phyloP scores from a whole-genome alignment of 768 basidiomycete species.

The Hericium erinaceus region DNA sequence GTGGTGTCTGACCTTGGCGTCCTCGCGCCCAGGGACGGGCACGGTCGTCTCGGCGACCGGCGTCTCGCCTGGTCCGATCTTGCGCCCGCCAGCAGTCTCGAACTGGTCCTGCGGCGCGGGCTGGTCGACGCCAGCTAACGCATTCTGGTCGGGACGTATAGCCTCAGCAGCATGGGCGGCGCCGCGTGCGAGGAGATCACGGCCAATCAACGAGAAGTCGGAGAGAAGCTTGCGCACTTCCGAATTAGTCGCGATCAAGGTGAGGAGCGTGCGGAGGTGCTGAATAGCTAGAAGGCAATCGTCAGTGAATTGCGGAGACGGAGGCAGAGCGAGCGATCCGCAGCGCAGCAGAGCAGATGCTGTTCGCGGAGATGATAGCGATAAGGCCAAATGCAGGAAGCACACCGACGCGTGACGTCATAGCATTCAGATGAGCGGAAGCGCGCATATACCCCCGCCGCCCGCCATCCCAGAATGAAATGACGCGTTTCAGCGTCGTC shows the following conservation, averaged over 20 bases:
- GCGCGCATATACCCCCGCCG: not conserved
- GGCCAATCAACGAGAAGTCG: constrained; percentile 69
- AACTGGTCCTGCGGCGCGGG: constrained; percentile 63
- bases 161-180: constrained; percentile 61
- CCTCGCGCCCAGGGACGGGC: constrained; percentile 26
- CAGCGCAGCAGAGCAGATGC: not conserved
- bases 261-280: constrained; percentile 82
- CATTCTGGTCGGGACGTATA: constrained; percentile 58
- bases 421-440: not conserved
- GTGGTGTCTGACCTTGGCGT: constrained; percentile 36
- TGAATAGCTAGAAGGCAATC: constrained; percentile 45
- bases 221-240: constrained; percentile 84
- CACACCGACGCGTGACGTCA: not conserved
- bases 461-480: not conserved
- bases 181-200: constrained; percentile 73
- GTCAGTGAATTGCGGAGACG: not conserved
- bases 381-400: not conserved
- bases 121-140: constrained; percentile 57
- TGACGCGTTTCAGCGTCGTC: not conserved
- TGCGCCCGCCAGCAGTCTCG: constrained; percentile 34
- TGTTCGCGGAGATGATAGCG: too few relatives aligned
- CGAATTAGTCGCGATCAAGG: constrained; percentile 85
- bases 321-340: not conserved
- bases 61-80: constrained; percentile 34
- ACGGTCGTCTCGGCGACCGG: constrained; percentile 39